Evolutionary conservation across 805 yeast genomes (phyloP), one percentile per base, ranked within the genome.

Genomic region (Yarrowia yakushimensis): DNA sequence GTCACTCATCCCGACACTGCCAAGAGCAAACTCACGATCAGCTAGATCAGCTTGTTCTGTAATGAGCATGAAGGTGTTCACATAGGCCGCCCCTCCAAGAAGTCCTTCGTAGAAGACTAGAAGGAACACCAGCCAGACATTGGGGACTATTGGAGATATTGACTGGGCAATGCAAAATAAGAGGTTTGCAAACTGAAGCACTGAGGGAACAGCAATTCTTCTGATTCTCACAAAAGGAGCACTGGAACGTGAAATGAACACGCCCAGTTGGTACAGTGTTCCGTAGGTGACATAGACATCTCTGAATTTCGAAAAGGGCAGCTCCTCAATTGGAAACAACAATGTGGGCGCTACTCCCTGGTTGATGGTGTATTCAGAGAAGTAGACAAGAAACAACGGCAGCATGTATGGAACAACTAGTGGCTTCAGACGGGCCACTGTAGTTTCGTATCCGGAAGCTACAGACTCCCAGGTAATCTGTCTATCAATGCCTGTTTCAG

Each of bases 201-300:
- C 30, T 0, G 96, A 81, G 8, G 91, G 82, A 18, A 82, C 41
- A 72, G 86, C 85, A 6, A 93, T 76, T 9, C 78, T 76, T 59
- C 73, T 78, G 37, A 92, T 72, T 50, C 96, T 77, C 25, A 88
- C 68, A 63, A 86, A 77, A 2, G 85, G 78, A 0, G 89, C 85
- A 1, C 97, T 89, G 0, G 97, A 89, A 63, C 98, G 78, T 3
- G 97, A 90, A 1, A 93, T 81, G 69, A 93, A 91, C 0, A 93
- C 99, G 9, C 99, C 99, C 3, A 90, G 65, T 72, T 93, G 98
- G 69, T 93, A 93, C 4, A 92, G 73, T 3, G 96, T 86, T 8
- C 97, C 96, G 70, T 93, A 93, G 0, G 90, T 84, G 13, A 93
- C 98, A 72, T 93, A 93, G 3, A 89, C 87, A 69, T 93, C 98